Evolutionary conservation across 2,329 filamentous ascomycete species (phyloP), one percentile per base, ranked within the genome.

Genomic region (Ceratocystis alfenasii): DNA sequence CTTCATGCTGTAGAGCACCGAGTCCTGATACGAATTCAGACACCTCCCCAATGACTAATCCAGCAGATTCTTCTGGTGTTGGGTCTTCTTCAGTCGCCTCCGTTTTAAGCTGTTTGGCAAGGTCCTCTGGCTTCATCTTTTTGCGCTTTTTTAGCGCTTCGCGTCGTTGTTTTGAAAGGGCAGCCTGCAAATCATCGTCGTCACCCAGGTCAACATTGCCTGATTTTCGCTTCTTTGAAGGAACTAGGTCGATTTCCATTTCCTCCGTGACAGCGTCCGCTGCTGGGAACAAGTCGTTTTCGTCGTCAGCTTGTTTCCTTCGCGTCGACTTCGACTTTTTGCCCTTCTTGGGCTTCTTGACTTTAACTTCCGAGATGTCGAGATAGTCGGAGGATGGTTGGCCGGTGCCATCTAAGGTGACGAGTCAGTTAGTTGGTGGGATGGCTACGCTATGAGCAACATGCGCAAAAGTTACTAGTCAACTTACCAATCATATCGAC

Each of bases 271-370:
- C 36, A 22, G 62, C 53, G 20, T 65, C 46, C 8, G 63, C 72
- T 7, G 73, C 71, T 1, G 79, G 78, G 67, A 85, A 80, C 4
- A 86, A 76, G 62, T 84, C 83, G 62, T 84, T 83, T 66, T 87
- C 84, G 36, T 86, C 83, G 53, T 86, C 83, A n/a, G 80, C 76
- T 1, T 81, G 81, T 70, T 87, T 88, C 72, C 88, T 84, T 63
- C 89, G 81, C 1, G 87, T 89, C 28, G 83, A 81, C 74, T 91
- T 93, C 41, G 84, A 82, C 76, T 93, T 94, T 78, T 93, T 95
- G 75, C 86, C 93, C 78, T 95, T 96, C 76, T 95, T 96, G 0
- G 90, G 87, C 74, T 96, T 99, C 77, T 91, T 95, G 69, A 97
- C 83, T 75, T 96, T 99, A 72, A 96, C 83, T 70, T 94, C 87